These are phyloP conservation scores for Cicer arietinum DNA, from an alignment of 306 rosid species.

Conservation along the genomic window DNA sequence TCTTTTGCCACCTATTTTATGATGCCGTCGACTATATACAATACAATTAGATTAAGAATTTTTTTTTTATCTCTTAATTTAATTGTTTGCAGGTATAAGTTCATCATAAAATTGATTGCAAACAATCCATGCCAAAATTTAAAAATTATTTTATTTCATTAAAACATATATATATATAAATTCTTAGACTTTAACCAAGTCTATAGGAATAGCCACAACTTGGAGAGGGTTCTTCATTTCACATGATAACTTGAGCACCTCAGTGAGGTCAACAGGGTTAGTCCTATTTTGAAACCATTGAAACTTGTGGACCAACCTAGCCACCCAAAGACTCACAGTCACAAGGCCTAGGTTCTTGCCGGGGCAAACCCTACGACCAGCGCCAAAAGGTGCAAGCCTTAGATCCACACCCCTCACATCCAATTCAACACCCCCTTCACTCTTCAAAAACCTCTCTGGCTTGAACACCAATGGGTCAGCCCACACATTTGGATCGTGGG, in stretches of 20 bases:
- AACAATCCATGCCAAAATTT: background rate
- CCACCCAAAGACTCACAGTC: conserved; percentile 61
- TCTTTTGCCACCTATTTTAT: background rate
- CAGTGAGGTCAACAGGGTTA: conserved; percentile 57
- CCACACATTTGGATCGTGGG: conserved; percentile 55
- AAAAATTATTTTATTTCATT: background rate
- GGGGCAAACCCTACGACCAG: conserved; percentile 66
- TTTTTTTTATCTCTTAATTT: background rate
- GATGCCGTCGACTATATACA: background rate
- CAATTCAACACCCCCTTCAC: conserved; percentile 54
- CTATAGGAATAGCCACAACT: conserved; percentile 47
- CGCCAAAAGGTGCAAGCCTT: conserved; percentile 65
- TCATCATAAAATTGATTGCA: background rate
- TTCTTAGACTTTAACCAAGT: conserved; percentile 6
- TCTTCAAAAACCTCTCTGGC: conserved; percentile 56
- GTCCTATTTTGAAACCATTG: conserved; percentile 47
- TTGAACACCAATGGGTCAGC: conserved; percentile 44
- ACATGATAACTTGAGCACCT: conserved; percentile 55
- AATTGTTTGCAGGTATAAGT: background rate
- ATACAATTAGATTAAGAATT: background rate
- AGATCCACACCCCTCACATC: conserved; percentile 58
- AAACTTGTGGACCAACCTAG: conserved; percentile 52
- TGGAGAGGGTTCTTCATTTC: conserved; percentile 61
- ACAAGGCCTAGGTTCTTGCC: conserved; percentile 56
- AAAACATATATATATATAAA: background rate